A percentile compares a stretch with the other conserved stretches of the same genome.
Conservation (phyloP, 192 early-diverging fungal species). For the Gonapodya sp. region DNA sequence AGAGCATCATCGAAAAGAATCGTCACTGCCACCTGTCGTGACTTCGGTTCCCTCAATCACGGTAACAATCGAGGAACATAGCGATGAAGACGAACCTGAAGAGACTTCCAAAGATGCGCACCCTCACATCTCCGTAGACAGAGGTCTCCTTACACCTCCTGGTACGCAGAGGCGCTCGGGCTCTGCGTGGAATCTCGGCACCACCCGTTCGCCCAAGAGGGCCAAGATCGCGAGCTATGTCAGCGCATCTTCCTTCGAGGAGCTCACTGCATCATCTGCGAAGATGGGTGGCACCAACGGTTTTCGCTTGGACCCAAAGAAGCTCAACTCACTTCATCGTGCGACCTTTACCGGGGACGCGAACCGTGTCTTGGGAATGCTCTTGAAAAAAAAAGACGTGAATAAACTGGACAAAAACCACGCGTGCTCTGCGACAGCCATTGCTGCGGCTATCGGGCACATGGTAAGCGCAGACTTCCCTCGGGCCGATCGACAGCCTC, state of each 20-base stretch:
- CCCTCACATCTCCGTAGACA: not conserved
- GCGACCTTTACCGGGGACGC: not conserved
- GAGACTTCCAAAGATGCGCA: not conserved
- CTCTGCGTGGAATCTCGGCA: not conserved
- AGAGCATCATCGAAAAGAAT: too few relatives aligned
- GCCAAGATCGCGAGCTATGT: not conserved
- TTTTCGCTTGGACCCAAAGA: not conserved
- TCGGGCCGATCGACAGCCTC: too few relatives aligned
- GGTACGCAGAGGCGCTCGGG: not conserved
- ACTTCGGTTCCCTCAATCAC: not conserved
- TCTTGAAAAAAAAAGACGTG: not conserved
- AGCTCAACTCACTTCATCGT: not conserved
- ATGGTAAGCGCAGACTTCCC: too few relatives aligned
- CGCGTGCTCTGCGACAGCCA: not conserved
- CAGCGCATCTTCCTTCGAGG: not conserved
- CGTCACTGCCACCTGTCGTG: not conserved
- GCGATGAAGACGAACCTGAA: not conserved
- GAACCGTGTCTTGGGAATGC: not conserved
- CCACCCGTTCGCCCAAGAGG: not conserved
- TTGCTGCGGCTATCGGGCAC: not conserved
- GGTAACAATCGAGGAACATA: not conserved
- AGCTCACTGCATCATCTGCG: not conserved
- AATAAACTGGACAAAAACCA: not conserved
- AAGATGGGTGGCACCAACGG: not conserved
- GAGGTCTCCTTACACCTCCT: not conserved